Percentiles rank a stretch among this genome's conserved stretches.
These are phyloP conservation scores for Xylariaceae sp. DNA, from an alignment of 2,329 filamentous ascomycete genomes.

Conservation along the genomic window DNA sequence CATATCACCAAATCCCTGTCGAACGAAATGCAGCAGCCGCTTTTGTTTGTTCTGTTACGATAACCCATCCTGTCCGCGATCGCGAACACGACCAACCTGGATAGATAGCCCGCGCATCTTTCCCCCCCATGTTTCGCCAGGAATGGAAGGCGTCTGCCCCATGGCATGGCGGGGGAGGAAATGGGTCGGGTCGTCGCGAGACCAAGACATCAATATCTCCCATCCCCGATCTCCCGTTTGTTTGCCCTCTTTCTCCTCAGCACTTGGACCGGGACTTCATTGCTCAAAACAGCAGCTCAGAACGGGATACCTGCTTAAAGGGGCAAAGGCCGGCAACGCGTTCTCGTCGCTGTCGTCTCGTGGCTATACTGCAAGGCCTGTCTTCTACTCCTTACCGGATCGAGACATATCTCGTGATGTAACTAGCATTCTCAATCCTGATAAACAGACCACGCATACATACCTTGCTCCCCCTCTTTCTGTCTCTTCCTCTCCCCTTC, in stretches of 20 bases:
- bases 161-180: not conserved
- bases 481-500: slow-evolving; percentile 1
- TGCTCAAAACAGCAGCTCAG: not conserved
- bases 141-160: not conserved
- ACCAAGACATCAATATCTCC: not conserved
- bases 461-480: not conserved
- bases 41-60: no score
- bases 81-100: no score
- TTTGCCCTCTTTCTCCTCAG: not conserved
- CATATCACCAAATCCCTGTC: no score
- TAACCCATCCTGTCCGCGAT: no score
- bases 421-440: slow-evolving; percentile 3
- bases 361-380: not conserved
- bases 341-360: not conserved
- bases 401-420: slow-evolving; percentile 17
- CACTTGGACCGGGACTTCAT: not conserved
- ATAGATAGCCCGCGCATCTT: no score
- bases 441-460: not conserved
- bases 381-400: slow-evolving; percentile 9
- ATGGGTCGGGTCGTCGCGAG: not conserved
- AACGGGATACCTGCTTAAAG: not conserved
- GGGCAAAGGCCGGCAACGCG: not conserved
- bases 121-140: not conserved
- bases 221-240: not conserved
- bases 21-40: no score